These are phyloP conservation scores for Spinacia oleracea DNA, from an alignment of 179 eudicot species.

Conservation along the genomic window DNA sequence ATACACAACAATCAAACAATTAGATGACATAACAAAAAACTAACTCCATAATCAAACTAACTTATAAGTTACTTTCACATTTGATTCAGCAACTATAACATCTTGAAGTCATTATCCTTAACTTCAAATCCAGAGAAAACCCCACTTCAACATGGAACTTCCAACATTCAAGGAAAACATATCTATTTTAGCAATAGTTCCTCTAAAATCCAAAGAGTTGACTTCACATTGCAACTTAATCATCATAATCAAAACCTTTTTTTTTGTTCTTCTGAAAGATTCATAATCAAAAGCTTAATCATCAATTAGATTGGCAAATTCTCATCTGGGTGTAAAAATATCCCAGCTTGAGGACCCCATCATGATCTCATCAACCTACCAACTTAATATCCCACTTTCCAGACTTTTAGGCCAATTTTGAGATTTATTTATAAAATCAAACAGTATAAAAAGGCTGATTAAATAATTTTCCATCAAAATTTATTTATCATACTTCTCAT, in stretches of 20 bases:
- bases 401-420: not conserved
- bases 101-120: not conserved
- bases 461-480: not conserved
- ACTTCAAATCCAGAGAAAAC: not conserved
- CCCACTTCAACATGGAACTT: not conserved
- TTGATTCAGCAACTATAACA: not conserved
- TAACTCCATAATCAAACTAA: not conserved
- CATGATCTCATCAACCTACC: slow-evolving; percentile 15
- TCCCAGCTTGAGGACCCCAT: not conserved
- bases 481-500: not conserved
- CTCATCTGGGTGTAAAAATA: not conserved
- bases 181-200: not conserved
- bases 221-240: slow-evolving; percentile 10
- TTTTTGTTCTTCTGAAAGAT: too few relatives aligned
- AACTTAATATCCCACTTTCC: slow-evolving; percentile 6
- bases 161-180: slow-evolving; percentile 7
- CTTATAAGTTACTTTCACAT: not conserved
- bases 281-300: not conserved
- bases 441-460: not conserved
- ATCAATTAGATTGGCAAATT: not conserved
- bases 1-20: slow-evolving; percentile 11
- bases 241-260: not conserved
- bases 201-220: not conserved
- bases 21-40: not conserved
- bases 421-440: not conserved